These are phyloP conservation scores for Wickerhamiella alocasiicola DNA, from an alignment of 805 yeast genomes.

Conservation along the genomic window DNA sequence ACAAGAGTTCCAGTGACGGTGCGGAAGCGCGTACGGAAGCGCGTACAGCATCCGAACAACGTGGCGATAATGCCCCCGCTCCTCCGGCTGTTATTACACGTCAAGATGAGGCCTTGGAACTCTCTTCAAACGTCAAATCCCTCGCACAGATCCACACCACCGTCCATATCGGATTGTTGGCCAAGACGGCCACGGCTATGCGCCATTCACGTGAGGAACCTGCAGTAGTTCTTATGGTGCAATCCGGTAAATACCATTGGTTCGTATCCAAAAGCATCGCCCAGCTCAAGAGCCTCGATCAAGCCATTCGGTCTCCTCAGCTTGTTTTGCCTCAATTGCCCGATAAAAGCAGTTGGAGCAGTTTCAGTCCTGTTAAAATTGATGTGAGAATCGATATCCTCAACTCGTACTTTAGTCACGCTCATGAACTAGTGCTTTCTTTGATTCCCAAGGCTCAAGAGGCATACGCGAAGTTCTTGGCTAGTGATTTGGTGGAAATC, in stretches of 20 bases:
- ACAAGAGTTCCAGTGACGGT: not conserved
- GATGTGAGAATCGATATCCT: constrained; percentile 46
- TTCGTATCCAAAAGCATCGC: constrained; percentile 51
- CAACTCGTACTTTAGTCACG: constrained; percentile 34
- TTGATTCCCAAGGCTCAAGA: constrained; percentile 3
- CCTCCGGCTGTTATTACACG: not conserved
- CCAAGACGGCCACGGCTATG: constrained; percentile 5
- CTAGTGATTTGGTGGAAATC: constrained; percentile 6
- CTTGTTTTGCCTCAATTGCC: constrained; percentile 48
- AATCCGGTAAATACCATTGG: constrained; percentile 55
- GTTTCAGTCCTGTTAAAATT: constrained; percentile 51
- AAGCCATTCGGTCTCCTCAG: constrained; percentile 38
- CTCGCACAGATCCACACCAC: not conserved
- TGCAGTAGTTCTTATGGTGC: constrained; percentile 45
- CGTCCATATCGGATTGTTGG: constrained; percentile 6
- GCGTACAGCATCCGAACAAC: not conserved
- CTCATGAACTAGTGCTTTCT: constrained; percentile 5
- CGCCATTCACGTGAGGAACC: constrained; percentile 38
- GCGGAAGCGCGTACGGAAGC: no score
- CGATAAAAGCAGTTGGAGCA: constrained; percentile 43
- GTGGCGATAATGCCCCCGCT: not conserved
- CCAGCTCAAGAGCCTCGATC: constrained; percentile 51
- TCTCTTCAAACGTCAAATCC: not conserved
- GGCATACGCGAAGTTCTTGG: constrained; percentile 7
- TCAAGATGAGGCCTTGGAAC: not conserved